Conservation (phyloP, 2,329 filamentous ascomycete genomes). For the Aureobasidium lini region DNA sequence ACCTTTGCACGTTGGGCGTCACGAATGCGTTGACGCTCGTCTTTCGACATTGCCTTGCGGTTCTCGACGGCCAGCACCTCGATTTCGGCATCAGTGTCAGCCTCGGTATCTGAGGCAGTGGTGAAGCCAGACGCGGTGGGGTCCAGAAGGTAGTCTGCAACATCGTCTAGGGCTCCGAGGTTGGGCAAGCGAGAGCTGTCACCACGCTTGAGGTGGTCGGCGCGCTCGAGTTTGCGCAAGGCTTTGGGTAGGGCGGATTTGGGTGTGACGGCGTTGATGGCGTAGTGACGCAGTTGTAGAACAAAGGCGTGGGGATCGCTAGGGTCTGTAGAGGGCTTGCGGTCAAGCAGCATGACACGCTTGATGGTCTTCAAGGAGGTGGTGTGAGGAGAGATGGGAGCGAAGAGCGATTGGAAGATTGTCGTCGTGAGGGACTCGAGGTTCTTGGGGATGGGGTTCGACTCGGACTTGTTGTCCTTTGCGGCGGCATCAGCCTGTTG, state of each 20-base stretch:
- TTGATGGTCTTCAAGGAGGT: constrained; percentile 89
- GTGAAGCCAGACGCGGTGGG: constrained; percentile 73
- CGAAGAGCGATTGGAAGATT: constrained; percentile 92
- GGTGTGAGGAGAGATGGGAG: constrained; percentile 85
- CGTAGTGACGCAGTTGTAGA: constrained; percentile 85
- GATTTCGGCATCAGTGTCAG: constrained; percentile 91
- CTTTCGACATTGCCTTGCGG: constrained; percentile 53
- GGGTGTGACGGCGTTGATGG: constrained; percentile 81
- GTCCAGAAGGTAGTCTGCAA: constrained; percentile 89
- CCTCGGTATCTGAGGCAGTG: constrained; percentile 85
- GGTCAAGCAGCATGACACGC: constrained; percentile 81
- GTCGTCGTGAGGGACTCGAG: constrained; percentile 89
- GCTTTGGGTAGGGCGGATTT: constrained; percentile 66
- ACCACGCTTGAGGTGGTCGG: constrained; percentile 62
- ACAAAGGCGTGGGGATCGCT: constrained; percentile 49
- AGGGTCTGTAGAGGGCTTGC: constrained; percentile 50
- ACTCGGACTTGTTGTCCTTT: constrained; percentile 16
- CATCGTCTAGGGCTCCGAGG: constrained; percentile 82
- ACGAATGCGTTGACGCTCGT: constrained; percentile 39
- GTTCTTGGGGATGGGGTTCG: constrained; percentile 65
- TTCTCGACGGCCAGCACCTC: constrained; percentile 62
- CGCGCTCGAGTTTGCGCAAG: constrained; percentile 74
- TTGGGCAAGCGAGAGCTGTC: constrained; percentile 63
- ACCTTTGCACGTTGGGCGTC: constrained; percentile 15
- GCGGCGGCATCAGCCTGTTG: constrained; percentile 44